Percentiles rank a stretch among this genome's conserved stretches.
Evolutionary conservation across 2,329 filamentous ascomycete species (phyloP).

Genomic region (Thielaviopsis punctulata): DNA sequence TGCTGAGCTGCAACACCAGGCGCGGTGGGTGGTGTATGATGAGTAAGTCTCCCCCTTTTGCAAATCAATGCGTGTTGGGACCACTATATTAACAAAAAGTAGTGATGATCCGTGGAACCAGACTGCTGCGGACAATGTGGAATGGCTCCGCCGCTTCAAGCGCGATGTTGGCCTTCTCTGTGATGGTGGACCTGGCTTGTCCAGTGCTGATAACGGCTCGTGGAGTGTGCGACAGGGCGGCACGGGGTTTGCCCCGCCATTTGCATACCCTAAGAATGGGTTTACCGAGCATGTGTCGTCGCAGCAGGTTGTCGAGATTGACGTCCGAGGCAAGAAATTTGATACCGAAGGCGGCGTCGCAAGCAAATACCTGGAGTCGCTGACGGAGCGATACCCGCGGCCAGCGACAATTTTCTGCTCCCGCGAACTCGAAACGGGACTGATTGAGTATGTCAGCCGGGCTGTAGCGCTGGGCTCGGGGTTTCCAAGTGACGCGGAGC

Average conservation of each 20-base stretch:
- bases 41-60: conserved; percentile 39
- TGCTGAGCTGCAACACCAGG: conserved; percentile 46
- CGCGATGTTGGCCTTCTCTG: conserved; percentile 34
- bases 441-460: conserved; percentile 30
- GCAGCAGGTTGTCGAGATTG: conserved; percentile 19
- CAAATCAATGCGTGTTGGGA: too few relatives aligned
- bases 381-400: conserved; percentile 26
- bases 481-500: conserved; percentile 30
- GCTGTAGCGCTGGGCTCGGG: conserved; percentile 22
- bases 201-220: conserved; percentile 17
- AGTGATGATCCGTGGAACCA: conserved; percentile 49
- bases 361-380: conserved; percentile 29
- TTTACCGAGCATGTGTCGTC: conserved; percentile 14
- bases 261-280: conserved; percentile 26
- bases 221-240: conserved; percentile 35
- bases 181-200: conserved; percentile 33
- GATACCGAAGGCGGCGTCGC: conserved; percentile 27
- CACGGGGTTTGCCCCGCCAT: conserved; percentile 38
- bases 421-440: conserved; percentile 37
- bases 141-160: conserved; percentile 48
- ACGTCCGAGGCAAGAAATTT: conserved; percentile 23
- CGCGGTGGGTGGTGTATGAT: conserved; percentile 44
- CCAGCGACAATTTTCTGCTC: conserved; percentile 39
- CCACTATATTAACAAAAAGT: conserved; percentile 14
- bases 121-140: conserved; percentile 44